Evolutionary conservation across 257 asterid genomes (phyloP).

Genomic region (Craterostigma plantagineum): DNA sequence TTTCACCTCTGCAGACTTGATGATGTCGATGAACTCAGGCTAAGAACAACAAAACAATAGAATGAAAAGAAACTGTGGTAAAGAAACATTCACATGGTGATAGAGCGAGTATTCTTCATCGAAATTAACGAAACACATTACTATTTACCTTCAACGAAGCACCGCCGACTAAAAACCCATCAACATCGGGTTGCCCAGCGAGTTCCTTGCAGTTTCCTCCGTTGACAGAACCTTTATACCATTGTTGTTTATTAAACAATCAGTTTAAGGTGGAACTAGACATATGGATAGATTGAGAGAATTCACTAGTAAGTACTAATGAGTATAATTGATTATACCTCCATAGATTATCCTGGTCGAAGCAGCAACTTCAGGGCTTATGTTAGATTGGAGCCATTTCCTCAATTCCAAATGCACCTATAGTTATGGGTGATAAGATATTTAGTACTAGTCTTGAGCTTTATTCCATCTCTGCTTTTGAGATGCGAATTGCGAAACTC

Average conservation of each 20-base stretch:
- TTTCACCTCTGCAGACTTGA: slow-evolving; percentile 6
- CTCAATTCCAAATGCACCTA: slow-evolving; percentile 86
- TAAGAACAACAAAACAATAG: not conserved
- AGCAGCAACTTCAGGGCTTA: slow-evolving; percentile 55
- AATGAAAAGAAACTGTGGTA: not conserved
- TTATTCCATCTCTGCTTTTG: not conserved
- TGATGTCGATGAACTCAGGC: slow-evolving; percentile 7
- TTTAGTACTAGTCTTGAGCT: not conserved
- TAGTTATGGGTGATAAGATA: slow-evolving; percentile 3
- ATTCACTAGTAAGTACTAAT: not conserved
- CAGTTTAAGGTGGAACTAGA: not conserved
- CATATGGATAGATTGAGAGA: not conserved
- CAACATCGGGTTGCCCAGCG: slow-evolving; percentile 6
- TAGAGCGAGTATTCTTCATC: too few relatives aligned
- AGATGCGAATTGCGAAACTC: not conserved
- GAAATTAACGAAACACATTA: not conserved
- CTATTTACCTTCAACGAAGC: slow-evolving; percentile 4
- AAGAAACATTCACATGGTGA: not conserved
- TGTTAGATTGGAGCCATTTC: slow-evolving; percentile 76
- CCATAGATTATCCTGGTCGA: slow-evolving; percentile 93
- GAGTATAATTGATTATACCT: slow-evolving; percentile 23
- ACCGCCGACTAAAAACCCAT: slow-evolving; percentile 5
- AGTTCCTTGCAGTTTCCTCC: slow-evolving; percentile 6
- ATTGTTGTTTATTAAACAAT: not conserved
- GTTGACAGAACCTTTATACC: slow-evolving; percentile 4